phyloP scores from a whole-genome alignment of 2,329 filamentous ascomycete genomes.

The Pyrenophora graminea region DNA sequence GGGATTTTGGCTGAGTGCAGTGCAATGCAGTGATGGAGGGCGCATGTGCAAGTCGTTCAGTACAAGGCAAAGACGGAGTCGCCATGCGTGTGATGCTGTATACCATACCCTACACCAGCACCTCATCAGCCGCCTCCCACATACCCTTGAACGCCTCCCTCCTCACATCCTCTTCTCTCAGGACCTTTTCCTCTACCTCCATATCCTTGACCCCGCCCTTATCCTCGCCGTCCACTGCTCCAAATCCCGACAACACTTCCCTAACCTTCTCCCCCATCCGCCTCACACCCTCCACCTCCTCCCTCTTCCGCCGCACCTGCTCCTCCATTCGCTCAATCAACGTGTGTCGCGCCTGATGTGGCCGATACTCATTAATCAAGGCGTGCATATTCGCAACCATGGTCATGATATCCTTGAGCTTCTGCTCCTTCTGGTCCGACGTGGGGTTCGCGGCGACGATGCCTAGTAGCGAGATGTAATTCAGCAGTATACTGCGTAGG shows the following conservation, averaged over 20 bases:
- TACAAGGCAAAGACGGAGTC: too few relatives aligned
- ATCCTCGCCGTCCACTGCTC: conserved; percentile 24
- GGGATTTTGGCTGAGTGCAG: too few relatives aligned
- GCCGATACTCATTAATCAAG: conserved; percentile 89
- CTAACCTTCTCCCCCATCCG: conserved; percentile 73
- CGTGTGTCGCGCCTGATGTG: conserved; percentile 88
- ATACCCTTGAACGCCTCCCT: conserved; percentile 37
- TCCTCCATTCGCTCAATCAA: conserved; percentile 87
- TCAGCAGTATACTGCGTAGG: conserved; percentile 81
- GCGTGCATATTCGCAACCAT: conserved; percentile 91
- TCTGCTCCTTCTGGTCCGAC: conserved; percentile 68
- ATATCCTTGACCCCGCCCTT: conserved; percentile 6
- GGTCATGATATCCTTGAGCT: conserved; percentile 77
- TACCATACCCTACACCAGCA: conserved; percentile 23
- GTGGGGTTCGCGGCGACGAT: conserved; percentile 68
- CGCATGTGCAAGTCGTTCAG: too few relatives aligned
- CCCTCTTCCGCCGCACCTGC: conserved; percentile 71
- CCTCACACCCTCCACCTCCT: conserved; percentile 72
- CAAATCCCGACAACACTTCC: conserved; percentile 71
- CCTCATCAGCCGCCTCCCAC: conserved; percentile 45
- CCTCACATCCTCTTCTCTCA: conserved; percentile 20
- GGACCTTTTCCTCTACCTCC: conserved; percentile 19
- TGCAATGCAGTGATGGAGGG: too few relatives aligned
- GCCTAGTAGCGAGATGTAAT: conserved; percentile 83
- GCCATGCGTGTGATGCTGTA: too few relatives aligned